Percentiles rank a stretch among this genome's conserved stretches.
phyloP scores from a whole-genome alignment of 768 basidiomycete genomes.

The Pisolithus orientalis region DNA sequence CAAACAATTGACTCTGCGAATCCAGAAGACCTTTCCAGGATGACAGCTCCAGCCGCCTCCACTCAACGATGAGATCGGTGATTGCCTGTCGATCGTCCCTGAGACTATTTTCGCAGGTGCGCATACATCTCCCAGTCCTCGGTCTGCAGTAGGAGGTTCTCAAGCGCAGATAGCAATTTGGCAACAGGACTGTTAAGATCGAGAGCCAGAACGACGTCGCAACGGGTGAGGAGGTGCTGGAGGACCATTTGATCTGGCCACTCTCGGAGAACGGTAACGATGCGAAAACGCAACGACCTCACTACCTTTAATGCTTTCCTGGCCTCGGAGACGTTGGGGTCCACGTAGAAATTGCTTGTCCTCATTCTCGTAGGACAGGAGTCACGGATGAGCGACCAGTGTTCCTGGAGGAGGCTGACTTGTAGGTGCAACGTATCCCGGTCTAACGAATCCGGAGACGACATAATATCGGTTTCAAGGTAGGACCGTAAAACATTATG shows the following conservation, averaged over 20 bases:
- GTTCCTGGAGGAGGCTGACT: constrained; percentile 41
- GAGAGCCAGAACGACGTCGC: constrained; percentile 56
- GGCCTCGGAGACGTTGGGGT: constrained; percentile 68
- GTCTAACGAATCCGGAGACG: constrained; percentile 44
- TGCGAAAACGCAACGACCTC: constrained; percentile 41
- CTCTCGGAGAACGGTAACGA: constrained; percentile 56
- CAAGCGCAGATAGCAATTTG: constrained; percentile 73
- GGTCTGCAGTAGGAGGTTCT: constrained; percentile 78
- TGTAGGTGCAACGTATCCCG: constrained; percentile 44
- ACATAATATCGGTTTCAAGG: constrained; percentile 23
- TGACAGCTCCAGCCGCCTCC: constrained; percentile 85
- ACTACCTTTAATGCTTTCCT: constrained; percentile 54
- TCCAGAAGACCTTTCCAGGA: constrained; percentile 82
- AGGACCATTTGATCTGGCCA: constrained; percentile 99
- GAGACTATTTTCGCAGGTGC: constrained; percentile 84
- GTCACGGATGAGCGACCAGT: constrained; percentile 28
- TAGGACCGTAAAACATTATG: constrained; percentile 28
- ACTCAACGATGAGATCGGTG: constrained; percentile 71
- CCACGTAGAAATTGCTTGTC: constrained; percentile 72
- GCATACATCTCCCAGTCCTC: constrained; percentile 97
- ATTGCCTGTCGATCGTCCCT: constrained; percentile 58
- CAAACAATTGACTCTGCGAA: constrained; percentile 50
- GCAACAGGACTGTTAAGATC: constrained; percentile 70
- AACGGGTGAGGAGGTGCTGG: constrained; percentile 73
- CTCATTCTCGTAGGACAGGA: constrained; percentile 10